Conservation (phyloP, 2,329 filamentous ascomycete species). For the Fusarium abutilonis region DNA sequence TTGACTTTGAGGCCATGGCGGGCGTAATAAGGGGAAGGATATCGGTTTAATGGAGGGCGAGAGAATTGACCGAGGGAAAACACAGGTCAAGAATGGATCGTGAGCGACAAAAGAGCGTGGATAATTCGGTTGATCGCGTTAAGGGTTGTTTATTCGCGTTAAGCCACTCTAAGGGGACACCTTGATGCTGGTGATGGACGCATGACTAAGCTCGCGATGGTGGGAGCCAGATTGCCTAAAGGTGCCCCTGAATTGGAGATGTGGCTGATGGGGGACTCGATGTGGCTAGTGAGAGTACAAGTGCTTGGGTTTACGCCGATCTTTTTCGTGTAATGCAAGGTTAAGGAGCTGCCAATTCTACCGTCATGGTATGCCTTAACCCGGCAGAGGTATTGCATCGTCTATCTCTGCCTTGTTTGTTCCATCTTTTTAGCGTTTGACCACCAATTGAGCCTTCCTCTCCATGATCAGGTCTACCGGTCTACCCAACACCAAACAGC, state of each 20-base stretch:
- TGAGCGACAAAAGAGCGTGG: slow-evolving; percentile 42
- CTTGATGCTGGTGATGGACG: slow-evolving; percentile 33
- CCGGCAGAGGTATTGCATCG: too few relatives aligned
- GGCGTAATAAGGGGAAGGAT: not conserved
- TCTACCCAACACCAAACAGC: not conserved
- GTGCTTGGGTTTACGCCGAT: slow-evolving; percentile 17
- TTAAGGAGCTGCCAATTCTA: slow-evolving; percentile 20
- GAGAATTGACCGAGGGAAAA: not conserved
- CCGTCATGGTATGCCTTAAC: slow-evolving; percentile 1
- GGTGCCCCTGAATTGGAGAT: slow-evolving; percentile 33
- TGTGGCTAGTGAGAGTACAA: slow-evolving; percentile 24
- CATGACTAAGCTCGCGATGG: slow-evolving; percentile 39
- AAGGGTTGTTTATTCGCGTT: slow-evolving; percentile 35
- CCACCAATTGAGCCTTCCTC: too few relatives aligned
- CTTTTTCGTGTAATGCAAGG: slow-evolving; percentile 12
- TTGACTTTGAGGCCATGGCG: slow-evolving; percentile 59
- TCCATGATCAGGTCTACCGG: not conserved
- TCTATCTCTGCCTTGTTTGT: too few relatives aligned
- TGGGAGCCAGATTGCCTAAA: slow-evolving; percentile 40
- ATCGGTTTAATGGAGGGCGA: slow-evolving; percentile 9
- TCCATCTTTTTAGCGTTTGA: too few relatives aligned
- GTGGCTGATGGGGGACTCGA: slow-evolving; percentile 30
- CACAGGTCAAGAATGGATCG: slow-evolving; percentile 6
- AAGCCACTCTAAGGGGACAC: slow-evolving; percentile 44
- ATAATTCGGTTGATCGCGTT: slow-evolving; percentile 41